Evolutionary conservation across 192 early-diverging fungal species (phyloP).

Genomic region (Oehlia diaphana): DNA sequence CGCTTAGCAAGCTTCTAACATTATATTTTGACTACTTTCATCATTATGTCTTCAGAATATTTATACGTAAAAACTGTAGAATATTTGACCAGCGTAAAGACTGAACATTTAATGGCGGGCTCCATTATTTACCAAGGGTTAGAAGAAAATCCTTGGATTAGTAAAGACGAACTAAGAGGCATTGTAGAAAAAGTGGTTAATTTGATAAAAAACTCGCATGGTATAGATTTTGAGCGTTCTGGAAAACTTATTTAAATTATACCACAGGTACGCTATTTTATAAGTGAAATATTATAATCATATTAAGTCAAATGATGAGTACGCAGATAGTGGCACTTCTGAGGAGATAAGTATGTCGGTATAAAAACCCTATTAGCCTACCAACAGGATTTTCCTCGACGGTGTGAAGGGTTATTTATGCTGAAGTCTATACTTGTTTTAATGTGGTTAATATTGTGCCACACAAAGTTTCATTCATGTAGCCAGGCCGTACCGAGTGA

Average conservation of each 20-base stretch:
- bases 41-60: slow-evolving; percentile 7
- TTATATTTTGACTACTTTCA: too few relatives aligned
- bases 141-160: slow-evolving; percentile 13
- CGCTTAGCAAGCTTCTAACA: too few relatives aligned
- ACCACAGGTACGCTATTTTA: not conserved
- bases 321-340: not conserved
- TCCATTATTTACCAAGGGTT: slow-evolving; percentile 10
- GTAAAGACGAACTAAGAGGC: slow-evolving; percentile 9
- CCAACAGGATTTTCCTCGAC: not conserved
- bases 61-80: slow-evolving; percentile 8
- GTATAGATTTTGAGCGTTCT: not conserved
- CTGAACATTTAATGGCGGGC: not conserved
- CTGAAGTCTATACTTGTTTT: not conserved
- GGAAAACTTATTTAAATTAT: not conserved
- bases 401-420: slow-evolving; percentile 11
- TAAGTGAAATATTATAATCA: not conserved
- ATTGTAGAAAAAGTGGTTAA: not conserved
- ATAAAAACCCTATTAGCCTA: not conserved
- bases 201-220: not conserved
- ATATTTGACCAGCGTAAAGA: slow-evolving; percentile 12
- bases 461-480: slow-evolving; percentile 12
- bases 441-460: slow-evolving; percentile 1
- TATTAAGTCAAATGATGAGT: not conserved
- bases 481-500: slow-evolving; percentile 9
- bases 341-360: not conserved